Conservation (phyloP, 2,329 filamentous ascomycete genomes). For the Meredithiella fracta region DNA sequence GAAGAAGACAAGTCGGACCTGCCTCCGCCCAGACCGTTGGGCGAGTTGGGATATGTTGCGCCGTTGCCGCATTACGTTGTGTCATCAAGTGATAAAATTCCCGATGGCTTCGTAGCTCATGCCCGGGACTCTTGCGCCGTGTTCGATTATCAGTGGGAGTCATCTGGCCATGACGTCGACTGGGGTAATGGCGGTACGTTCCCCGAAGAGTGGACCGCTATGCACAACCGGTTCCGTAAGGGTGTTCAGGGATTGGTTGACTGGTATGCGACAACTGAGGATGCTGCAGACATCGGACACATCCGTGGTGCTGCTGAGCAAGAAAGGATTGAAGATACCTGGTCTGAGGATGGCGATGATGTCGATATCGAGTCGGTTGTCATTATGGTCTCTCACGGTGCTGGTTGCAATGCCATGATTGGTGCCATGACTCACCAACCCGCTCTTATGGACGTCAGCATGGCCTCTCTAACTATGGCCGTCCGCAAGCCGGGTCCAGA, state of each 20-base stretch:
- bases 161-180: slow-evolving; percentile 56
- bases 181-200: slow-evolving; percentile 82
- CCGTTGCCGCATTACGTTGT: slow-evolving; percentile 73
- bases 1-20: slow-evolving; percentile 5
- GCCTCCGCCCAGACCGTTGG: slow-evolving; percentile 18
- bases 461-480: slow-evolving; percentile 85
- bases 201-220: slow-evolving; percentile 87
- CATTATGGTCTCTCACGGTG: slow-evolving; percentile 81
- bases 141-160: slow-evolving; percentile 95
- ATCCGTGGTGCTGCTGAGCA: slow-evolving; percentile 20
- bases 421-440: slow-evolving; percentile 84
- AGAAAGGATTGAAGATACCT: slow-evolving; percentile 18
- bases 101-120: slow-evolving; percentile 75
- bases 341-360: slow-evolving; percentile 29
- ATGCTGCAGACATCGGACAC: slow-evolving; percentile 35
- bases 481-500: slow-evolving; percentile 38
- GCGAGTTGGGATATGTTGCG: slow-evolving; percentile 40
- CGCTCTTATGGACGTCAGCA: slow-evolving; percentile 74
- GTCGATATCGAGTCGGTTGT: slow-evolving; percentile 61
- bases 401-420: slow-evolving; percentile 88
- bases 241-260: slow-evolving; percentile 64
- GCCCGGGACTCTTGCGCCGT: slow-evolving; percentile 71
- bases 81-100: slow-evolving; percentile 64
- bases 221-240: slow-evolving; percentile 78
- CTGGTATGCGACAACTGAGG: slow-evolving; percentile 55